phyloP scores from a whole-genome alignment of 2,329 filamentous ascomycete species.

The Byssochlamys sp. region DNA sequence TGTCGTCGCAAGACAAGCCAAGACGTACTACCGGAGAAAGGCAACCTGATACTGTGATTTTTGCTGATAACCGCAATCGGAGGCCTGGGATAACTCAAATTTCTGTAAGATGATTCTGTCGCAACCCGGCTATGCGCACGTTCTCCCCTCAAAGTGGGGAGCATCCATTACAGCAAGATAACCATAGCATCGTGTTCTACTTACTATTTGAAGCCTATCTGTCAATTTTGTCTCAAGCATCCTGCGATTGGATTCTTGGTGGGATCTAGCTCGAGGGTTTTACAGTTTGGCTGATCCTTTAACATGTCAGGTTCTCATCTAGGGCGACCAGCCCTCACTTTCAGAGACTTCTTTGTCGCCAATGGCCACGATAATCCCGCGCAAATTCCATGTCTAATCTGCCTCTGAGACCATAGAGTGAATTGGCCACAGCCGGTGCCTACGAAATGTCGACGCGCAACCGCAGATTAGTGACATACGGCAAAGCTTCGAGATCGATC shows the following conservation, averaged over 20 bases:
- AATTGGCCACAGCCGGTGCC: constrained; percentile 2
- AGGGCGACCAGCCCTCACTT: neutral
- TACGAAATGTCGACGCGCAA: constrained; percentile 9
- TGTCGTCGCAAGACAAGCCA: neutral
- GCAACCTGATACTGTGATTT: neutral
- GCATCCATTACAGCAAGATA: neutral
- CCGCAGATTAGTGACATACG: constrained; percentile 30
- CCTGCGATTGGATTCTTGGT: neutral
- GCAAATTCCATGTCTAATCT: neutral
- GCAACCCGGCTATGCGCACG: neutral
- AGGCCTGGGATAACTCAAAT: neutral
- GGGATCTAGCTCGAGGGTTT: neutral
- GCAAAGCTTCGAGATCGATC: constrained; percentile 16
- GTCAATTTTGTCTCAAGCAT: neutral
- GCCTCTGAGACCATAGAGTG: neutral
- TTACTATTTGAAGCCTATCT: neutral
- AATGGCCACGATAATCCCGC: neutral
- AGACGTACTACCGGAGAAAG: neutral
- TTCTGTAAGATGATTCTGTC: neutral
- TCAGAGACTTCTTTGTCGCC: neutral
- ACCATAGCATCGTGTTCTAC: neutral
- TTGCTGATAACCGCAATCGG: neutral
- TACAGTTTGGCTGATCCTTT: neutral
- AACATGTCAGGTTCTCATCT: neutral
- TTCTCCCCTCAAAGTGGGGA: neutral